phyloP scores from a whole-genome alignment of 2,329 filamentous ascomycete species.

The Immersiporthe knoxdaviesiana region DNA sequence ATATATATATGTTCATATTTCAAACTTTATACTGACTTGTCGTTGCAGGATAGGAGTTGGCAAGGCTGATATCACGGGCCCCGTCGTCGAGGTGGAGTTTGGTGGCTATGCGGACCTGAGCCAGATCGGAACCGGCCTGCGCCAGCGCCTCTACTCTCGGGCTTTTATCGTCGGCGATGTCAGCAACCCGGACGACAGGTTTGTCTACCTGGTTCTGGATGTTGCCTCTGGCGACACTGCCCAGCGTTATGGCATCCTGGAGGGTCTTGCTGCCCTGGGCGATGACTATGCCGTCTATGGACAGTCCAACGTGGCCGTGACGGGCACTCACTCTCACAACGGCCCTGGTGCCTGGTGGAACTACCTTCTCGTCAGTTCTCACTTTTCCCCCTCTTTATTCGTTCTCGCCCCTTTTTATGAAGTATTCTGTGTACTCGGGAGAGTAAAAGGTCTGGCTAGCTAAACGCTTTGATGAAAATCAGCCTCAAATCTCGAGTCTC shows the following conservation, averaged over 20 bases:
- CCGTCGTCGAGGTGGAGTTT: constrained; percentile 87
- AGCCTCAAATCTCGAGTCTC: constrained; percentile 82
- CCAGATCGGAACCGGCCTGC: constrained; percentile 80
- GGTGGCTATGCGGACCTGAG: constrained; percentile 89
- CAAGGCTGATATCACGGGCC: constrained; percentile 66
- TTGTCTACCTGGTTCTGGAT: constrained; percentile 88
- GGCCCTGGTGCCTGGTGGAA: constrained; percentile 94
- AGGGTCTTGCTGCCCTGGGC: constrained; percentile 71
- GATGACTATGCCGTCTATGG: constrained; percentile 74
- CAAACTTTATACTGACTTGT: constrained; percentile 11
- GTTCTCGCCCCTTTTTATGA: no score
- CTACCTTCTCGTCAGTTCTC: constrained; percentile 65
- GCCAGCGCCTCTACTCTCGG: constrained; percentile 85
- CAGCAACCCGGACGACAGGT: constrained; percentile 67
- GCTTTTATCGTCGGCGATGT: constrained; percentile 83
- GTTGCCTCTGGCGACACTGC: constrained; percentile 88
- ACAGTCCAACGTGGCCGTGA: constrained; percentile 82
- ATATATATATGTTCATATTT: background rate
- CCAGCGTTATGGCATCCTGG: constrained; percentile 81
- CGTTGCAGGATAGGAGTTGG: constrained; percentile 52
- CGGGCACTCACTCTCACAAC: constrained; percentile 90
- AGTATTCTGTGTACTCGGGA: no score
- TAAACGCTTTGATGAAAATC: background rate
- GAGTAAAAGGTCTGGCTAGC: background rate
- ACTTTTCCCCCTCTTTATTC: no score